Evolutionary conservation across 345 rosid genomes (phyloP).

Genomic region (Dipteronia dyeriana): DNA sequence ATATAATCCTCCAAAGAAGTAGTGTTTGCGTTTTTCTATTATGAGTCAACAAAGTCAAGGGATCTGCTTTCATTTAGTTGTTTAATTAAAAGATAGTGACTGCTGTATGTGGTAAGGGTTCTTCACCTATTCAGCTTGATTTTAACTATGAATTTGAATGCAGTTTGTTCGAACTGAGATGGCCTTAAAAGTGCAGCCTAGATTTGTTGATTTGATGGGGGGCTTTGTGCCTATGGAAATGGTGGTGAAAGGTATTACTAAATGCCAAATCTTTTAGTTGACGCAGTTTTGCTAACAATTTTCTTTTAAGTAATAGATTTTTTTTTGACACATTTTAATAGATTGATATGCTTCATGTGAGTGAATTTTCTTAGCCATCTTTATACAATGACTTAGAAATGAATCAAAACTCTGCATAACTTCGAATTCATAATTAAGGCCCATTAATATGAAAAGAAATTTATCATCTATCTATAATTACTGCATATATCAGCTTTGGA

Average conservation of each 20-base stretch:
- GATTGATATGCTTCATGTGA: neutral
- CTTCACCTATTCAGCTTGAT: neutral
- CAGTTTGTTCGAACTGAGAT: constrained; percentile 83
- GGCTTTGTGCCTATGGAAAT: constrained; percentile 81
- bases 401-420: neutral
- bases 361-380: neutral
- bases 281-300: neutral
- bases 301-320: neutral
- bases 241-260: constrained; percentile 68
- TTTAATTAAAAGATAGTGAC: neutral
- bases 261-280: neutral
- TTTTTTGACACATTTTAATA: neutral
- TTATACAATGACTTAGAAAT: neutral
- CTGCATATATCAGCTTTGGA: neutral
- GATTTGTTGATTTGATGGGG: constrained; percentile 46
- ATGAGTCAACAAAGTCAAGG: no score
- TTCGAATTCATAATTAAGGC: neutral
- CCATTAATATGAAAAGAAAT: neutral
- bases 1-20: neutral
- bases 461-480: neutral
- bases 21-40: neutral
- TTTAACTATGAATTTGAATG: constrained; percentile 29
- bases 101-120: neutral
- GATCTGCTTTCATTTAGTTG: neutral
- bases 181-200: constrained; percentile 32